Evolutionary conservation across 371 early-diverging fungal species (phyloP).

Genomic region (Zancudomyces culisetae): DNA sequence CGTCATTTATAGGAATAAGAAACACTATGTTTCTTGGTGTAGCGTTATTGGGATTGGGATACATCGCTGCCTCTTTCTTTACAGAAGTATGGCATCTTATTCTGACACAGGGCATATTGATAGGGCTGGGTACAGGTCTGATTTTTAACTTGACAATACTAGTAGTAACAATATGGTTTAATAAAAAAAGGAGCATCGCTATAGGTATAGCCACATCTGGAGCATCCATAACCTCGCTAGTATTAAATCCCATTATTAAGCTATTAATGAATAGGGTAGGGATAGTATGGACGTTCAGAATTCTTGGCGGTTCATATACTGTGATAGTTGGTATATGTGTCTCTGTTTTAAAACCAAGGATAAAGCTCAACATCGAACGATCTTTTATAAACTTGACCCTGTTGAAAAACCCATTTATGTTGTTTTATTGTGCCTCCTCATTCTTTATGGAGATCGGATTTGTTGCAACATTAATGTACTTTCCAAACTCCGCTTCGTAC

Average conservation of each 20-base stretch:
- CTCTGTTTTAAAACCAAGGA: not conserved
- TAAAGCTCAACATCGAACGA: too few species aligned
- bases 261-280: too few species aligned
- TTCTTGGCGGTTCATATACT: constrained; percentile 26
- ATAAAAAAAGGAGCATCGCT: not conserved
- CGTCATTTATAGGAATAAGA: too few species aligned
- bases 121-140: constrained; percentile 20
- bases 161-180: constrained; percentile 4
- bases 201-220: not conserved
- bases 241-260: not conserved
- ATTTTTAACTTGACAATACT: constrained; percentile 17
- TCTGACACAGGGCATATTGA: constrained; percentile 27
- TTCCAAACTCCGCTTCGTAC: too few species aligned
- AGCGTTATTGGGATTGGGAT: too few species aligned
- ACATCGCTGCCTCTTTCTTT: constrained; percentile 5
- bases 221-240: not conserved
- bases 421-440: too few species aligned
- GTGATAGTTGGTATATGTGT: not conserved
- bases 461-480: too few species aligned
- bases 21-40: too few species aligned
- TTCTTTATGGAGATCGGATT: too few species aligned
- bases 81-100: not conserved
- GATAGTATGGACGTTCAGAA: constrained; percentile 32
- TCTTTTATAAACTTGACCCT: too few species aligned
- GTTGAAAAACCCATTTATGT: too few species aligned